Evolutionary conservation across 768 basidiomycete genomes (phyloP).

Genomic region (Hydnomerulius pinastri): DNA sequence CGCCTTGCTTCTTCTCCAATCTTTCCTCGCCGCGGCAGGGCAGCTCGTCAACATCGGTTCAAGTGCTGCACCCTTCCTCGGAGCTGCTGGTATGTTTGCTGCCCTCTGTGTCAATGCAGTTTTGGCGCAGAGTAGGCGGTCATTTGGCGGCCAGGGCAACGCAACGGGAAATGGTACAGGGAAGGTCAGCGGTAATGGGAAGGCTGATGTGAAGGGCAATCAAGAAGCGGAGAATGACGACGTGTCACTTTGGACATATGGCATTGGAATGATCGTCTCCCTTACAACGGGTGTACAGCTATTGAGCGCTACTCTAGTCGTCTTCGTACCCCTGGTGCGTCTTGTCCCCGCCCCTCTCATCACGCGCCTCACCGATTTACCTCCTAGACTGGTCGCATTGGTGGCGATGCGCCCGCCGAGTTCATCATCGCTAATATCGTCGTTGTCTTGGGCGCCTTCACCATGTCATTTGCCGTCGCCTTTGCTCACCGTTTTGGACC

Average conservation of each 20-base stretch:
- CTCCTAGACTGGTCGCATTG: slow-evolving; percentile 78
- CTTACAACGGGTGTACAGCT: slow-evolving; percentile 60
- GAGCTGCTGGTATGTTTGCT: slow-evolving; percentile 55
- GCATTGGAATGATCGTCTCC: slow-evolving; percentile 56
- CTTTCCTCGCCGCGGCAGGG: slow-evolving; percentile 52
- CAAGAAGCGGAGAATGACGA: slow-evolving; percentile 22
- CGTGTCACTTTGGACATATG: slow-evolving; percentile 65
- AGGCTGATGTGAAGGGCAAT: neutral
- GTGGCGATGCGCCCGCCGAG: slow-evolving; percentile 82
- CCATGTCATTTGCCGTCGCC: slow-evolving; percentile 62
- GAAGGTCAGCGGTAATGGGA: neutral
- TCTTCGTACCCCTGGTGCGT: slow-evolving; percentile 86
- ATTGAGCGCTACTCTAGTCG: slow-evolving; percentile 64
- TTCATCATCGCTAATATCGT: slow-evolving; percentile 84
- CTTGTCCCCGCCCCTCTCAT: neutral
- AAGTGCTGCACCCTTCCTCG: slow-evolving; percentile 71
- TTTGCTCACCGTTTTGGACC: slow-evolving; percentile 74
- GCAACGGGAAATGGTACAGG: slow-evolving; percentile 3
- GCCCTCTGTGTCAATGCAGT: slow-evolving; percentile 56
- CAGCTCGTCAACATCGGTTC: slow-evolving; percentile 77
- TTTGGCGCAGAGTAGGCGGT: slow-evolving; percentile 26
- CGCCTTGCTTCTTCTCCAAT: slow-evolving; percentile 61
- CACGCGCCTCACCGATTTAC: slow-evolving; percentile 1
- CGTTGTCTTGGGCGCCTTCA: slow-evolving; percentile 53
- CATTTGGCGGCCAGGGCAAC: neutral